Percentiles rank a stretch among this genome's conserved stretches.
Conservation (phyloP, 1,284 basidiomycete genomes). For the Cutaneotrichosporon cavernicola region DNA sequence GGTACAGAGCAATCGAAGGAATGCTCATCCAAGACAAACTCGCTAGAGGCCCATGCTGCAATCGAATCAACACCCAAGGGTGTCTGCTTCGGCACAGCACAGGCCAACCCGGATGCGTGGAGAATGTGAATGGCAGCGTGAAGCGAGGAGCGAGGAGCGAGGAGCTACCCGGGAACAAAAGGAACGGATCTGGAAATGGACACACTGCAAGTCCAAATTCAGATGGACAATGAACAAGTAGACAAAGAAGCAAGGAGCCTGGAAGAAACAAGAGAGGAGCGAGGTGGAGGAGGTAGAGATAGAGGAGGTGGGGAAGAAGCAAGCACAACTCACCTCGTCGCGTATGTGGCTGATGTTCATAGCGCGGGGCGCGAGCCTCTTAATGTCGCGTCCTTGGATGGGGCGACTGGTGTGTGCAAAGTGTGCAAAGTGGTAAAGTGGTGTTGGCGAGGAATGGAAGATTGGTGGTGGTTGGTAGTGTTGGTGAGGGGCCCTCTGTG, state of each 20-base stretch:
- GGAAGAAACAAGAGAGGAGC: background rate
- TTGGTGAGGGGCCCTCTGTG: background rate
- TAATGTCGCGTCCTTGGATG: background rate
- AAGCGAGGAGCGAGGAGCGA: background rate
- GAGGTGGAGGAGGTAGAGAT: background rate
- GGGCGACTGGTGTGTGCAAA: background rate
- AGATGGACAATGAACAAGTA: background rate
- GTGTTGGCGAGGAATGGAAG: background rate
- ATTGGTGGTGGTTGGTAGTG: background rate
- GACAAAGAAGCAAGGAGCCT: background rate
- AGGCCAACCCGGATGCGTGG: background rate
- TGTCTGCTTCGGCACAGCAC: background rate
- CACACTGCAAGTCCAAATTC: background rate
- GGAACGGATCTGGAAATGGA: background rate
- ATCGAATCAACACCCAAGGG: background rate
- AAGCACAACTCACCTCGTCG: background rate
- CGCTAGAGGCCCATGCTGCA: background rate
- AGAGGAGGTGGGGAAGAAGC: background rate
- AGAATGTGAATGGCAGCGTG: background rate
- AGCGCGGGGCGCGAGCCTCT: background rate
- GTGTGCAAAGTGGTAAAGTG: background rate
- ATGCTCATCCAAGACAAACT: background rate
- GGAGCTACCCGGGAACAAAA: background rate
- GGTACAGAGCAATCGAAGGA: background rate
- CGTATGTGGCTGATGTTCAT: background rate